Base-by-base conservation (phyloP, 768 basidiomycete genomes). In the Suillus sp. region DNA sequence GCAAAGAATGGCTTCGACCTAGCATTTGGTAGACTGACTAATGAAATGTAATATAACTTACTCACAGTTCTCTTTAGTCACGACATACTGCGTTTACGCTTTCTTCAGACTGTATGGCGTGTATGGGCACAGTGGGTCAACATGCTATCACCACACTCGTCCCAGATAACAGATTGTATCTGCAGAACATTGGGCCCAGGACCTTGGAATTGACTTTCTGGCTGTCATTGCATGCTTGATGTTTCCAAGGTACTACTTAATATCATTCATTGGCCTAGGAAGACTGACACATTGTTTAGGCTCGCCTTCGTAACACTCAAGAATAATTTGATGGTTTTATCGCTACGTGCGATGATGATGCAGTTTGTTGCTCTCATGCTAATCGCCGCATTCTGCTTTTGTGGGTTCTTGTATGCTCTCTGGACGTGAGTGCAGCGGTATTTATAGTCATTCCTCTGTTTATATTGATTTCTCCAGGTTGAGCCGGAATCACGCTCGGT, bases 231-330 rank as follows among this genome's bases (percentile, higher is more conserved):
- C 95, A 1, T 92, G 91, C 65, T 79, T 97, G 32, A 86, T 98
- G 77, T 97, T 96, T 72, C 95, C 95, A 63, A 83, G 95, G 90
- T 87, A 57, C 18, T 25, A 20, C 11, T 25, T 54, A 6, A 30
- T 30, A 32, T 64, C 11, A 59, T 50, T 32, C 14, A 3, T 10
- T 60, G 10, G 40, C 25, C 14, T 58, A 45, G 11, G 10, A 22
- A 11, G 40, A 59, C 61, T 42, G 59, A 62, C 43, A 65, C 8
- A 32, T 38, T 20, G n/a, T 58, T 20, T 68, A 93, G 94, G 60
- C 77, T 97, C 61, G 95, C 94, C 0, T 98, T 98, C 70, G 95
- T 96, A 4, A 93, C 93, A 0, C 78, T 97, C 34, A 89, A 90
- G 69, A 82, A 91, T 67, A 92, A 89, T 65, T 78, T 91, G 45